Conservation (phyloP, 73 alveolate species). For the Loxodes magnus region DNA sequence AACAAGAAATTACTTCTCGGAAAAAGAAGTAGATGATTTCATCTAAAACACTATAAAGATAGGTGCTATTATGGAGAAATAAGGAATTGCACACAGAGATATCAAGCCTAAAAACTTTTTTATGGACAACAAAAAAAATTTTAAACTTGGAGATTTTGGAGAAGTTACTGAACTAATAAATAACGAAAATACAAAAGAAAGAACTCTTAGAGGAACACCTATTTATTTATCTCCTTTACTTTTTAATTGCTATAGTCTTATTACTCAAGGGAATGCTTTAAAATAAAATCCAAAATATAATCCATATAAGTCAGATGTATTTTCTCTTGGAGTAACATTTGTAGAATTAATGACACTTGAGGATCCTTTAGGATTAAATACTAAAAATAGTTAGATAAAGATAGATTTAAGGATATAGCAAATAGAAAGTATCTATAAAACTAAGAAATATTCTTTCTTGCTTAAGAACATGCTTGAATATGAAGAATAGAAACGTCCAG, state of each 20-base stretch:
- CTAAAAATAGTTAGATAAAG: too few species aligned
- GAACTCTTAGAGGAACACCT: slow-evolving; percentile 11
- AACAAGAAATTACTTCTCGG: neutral
- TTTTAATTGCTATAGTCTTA: neutral
- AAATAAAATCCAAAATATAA: neutral
- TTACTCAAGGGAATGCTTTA: neutral
- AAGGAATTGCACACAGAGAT: slow-evolving; percentile 28
- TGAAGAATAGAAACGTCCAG: too few species aligned
- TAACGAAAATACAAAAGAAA: slow-evolving; percentile 3
- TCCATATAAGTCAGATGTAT: slow-evolving; percentile 6
- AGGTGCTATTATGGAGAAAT: slow-evolving; percentile 5
- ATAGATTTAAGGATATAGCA: too few species aligned
- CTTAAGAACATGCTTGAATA: too few species aligned
- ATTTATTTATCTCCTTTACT: slow-evolving; percentile 8
- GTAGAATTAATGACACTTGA: too few species aligned
- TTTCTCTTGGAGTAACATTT: slow-evolving; percentile 12
- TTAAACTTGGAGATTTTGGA: slow-evolving; percentile 25
- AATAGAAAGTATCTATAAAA: too few species aligned
- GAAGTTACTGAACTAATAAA: neutral
- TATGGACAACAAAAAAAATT: neutral
- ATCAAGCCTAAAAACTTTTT: slow-evolving; percentile 23
- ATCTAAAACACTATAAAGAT: neutral
- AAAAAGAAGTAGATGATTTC: neutral
- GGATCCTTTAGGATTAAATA: too few species aligned
- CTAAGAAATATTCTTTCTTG: too few species aligned